phyloP scores from a whole-genome alignment of 2,329 filamentous ascomycete species.

The Orbilia brochopaga region DNA sequence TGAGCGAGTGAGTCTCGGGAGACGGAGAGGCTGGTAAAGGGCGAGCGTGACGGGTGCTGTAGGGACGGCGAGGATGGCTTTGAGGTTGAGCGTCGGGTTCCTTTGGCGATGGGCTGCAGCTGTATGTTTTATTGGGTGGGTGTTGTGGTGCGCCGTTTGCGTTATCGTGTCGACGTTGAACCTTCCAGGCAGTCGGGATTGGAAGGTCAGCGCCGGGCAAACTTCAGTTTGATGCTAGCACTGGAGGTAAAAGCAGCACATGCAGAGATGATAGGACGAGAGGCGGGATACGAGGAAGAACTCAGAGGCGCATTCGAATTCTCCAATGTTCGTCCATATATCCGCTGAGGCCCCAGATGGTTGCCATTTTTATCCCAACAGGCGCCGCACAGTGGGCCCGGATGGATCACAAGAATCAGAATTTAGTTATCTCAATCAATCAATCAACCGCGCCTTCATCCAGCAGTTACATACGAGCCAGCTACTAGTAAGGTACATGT shows the following conservation, averaged over 20 bases:
- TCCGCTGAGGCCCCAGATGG: no score
- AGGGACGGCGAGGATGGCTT: not conserved
- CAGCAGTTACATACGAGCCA: no score
- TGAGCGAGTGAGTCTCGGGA: not conserved
- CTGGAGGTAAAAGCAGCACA: not conserved
- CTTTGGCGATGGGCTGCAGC: constrained; percentile 2
- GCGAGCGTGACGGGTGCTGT: not conserved
- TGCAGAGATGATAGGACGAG: not conserved
- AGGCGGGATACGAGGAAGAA: constrained; percentile 14
- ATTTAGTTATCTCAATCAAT: no score
- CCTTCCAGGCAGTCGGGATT: not conserved
- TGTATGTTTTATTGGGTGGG: constrained; percentile 1
- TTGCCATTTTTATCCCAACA: no score
- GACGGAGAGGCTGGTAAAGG: not conserved
- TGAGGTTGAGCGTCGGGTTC: not conserved
- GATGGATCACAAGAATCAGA: no score
- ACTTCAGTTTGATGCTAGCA: not conserved
- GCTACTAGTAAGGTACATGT: no score
- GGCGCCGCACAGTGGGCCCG: no score
- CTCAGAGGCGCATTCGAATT: no score
- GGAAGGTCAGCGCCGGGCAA: not conserved
- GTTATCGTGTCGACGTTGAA: constrained; percentile 24
- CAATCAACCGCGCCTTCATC: no score
- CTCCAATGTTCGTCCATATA: no score
- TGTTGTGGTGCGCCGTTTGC: constrained; percentile 19